Evolutionary conservation across 2,329 filamentous ascomycete species (phyloP), one percentile per base, ranked within the genome.

Genomic region (Conoideocrella luteorostrata): DNA sequence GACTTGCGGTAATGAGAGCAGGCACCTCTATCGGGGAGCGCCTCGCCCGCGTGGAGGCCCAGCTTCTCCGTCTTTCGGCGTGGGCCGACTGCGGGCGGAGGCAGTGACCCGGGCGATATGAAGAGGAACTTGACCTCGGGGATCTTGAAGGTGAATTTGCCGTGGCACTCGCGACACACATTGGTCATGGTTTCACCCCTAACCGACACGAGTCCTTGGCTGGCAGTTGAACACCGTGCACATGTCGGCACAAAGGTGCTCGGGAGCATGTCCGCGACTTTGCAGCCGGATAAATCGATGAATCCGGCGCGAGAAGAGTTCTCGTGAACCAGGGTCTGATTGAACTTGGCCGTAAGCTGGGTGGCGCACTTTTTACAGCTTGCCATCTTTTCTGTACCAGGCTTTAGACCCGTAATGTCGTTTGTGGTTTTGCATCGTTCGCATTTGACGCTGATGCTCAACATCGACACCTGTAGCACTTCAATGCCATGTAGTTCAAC

Each of bases 171-270:
- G 39, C 87, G 79, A 64, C 88, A 94, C 29, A 88, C 75, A 46
- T 88, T 86, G 56, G 80, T 82, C 18, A 79, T 77, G 15, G 78
- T 78, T 47, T 91, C 86, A 36, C 86, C 86, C 21, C 84, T 75
- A 5, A 91, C 84, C 4, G 85, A 81, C 13, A 82, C 73, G 26
- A 93, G 73, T 1, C 85, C 86, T 4, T 76, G 74, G 49, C 81
- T 78, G 1, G 78, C 56, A 1, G 81, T 85, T 23, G 87, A 93
- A 64, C 88, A 94, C 55, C 77, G 74, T 1, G 77, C 74, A 60
- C 88, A 94, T 1, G 85, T 90, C 13, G 88, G 88, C 23, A 86
- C 67, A 65, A 94, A 91, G 32, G 80, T 82, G 62, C 85, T 89
- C 43, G 85, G 83, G 10, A 93, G 75, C 71, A 93, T 77, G 57